phyloP scores from a whole-genome alignment of 768 basidiomycete genomes.

The Lentinus brumalis region DNA sequence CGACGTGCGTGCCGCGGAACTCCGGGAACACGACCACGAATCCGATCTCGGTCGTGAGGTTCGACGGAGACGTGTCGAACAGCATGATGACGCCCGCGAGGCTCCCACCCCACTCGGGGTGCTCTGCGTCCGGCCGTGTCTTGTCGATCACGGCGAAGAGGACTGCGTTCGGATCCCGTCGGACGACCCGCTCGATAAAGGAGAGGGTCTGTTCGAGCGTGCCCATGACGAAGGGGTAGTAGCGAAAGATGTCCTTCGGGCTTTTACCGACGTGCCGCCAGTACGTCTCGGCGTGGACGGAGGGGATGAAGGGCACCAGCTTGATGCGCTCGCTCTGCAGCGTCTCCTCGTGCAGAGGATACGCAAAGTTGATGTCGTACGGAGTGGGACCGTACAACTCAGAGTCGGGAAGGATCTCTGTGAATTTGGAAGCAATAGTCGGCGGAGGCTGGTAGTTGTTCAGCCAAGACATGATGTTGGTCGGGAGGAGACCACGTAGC shows the following conservation, averaged over 20 bases:
- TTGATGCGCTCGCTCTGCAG: conserved; percentile 41
- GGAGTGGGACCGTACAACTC: conserved; percentile 18
- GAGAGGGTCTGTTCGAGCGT: conserved; percentile 25
- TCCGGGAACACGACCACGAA: conserved; percentile 37
- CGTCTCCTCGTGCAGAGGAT: conserved; percentile 33
- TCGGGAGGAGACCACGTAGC: too few relatives aligned
- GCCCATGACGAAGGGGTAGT: conserved; percentile 32
- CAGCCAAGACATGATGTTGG: too few relatives aligned
- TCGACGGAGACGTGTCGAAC: conserved; percentile 29
- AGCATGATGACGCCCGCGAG: conserved; percentile 46
- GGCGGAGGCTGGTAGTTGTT: too few relatives aligned
- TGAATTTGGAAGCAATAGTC: too few relatives aligned
- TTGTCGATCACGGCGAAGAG: conserved; percentile 46
- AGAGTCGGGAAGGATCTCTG: not conserved
- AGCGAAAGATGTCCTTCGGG: conserved; percentile 32
- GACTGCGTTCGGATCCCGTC: conserved; percentile 10
- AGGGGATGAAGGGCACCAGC: conserved; percentile 43
- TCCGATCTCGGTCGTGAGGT: conserved; percentile 43
- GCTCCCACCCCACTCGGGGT: conserved; percentile 32
- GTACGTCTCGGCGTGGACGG: conserved; percentile 36
- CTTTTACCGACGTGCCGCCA: conserved; percentile 26
- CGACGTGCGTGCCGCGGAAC: conserved; percentile 47
- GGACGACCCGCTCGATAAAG: conserved; percentile 20
- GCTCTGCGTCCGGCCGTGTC: conserved; percentile 30
- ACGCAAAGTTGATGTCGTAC: conserved; percentile 34